phyloP scores from a whole-genome alignment of 805 yeast genomes.

The Cyberlindnera galapagoensis region DNA sequence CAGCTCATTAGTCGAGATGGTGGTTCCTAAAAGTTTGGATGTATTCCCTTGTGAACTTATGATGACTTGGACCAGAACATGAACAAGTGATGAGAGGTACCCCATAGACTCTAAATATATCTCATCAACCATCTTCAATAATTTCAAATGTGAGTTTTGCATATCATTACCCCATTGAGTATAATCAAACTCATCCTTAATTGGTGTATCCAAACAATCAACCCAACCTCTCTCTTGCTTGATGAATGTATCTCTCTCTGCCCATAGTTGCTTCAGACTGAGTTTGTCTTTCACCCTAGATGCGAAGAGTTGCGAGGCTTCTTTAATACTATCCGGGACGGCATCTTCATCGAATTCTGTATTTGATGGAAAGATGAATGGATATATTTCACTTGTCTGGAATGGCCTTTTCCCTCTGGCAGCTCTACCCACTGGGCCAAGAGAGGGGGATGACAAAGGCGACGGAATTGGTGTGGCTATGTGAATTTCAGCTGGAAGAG shows the following conservation, averaged over 20 bases:
- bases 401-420: conserved; percentile 44
- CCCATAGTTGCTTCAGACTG: conserved; percentile 64
- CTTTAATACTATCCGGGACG: conserved; percentile 70
- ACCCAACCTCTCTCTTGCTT: conserved; percentile 64
- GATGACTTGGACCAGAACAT: conserved; percentile 59
- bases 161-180: conserved; percentile 16
- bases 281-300: conserved; percentile 59
- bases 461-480: conserved; percentile 88
- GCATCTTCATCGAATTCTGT: conserved; percentile 1
- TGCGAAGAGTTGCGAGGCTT: conserved; percentile 67
- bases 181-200: conserved; percentile 28
- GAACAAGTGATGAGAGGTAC: conserved; percentile 55
- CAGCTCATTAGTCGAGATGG: background rate
- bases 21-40: conserved; percentile 39
- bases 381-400: conserved; percentile 62
- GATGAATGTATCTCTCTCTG: conserved; percentile 65
- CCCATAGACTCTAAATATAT: conserved; percentile 51
- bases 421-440: conserved; percentile 36
- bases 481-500: conserved; percentile 50
- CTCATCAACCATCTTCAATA: conserved; percentile 50
- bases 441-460: conserved; percentile 46
- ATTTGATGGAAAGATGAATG: conserved; percentile 54
- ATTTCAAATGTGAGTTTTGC: conserved; percentile 27
- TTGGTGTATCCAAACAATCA: conserved; percentile 5
- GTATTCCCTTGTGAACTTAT: conserved; percentile 27